These are phyloP conservation scores for Spatholobus suberectus DNA, from an alignment of 306 rosid genomes.

Conservation along the genomic window DNA sequence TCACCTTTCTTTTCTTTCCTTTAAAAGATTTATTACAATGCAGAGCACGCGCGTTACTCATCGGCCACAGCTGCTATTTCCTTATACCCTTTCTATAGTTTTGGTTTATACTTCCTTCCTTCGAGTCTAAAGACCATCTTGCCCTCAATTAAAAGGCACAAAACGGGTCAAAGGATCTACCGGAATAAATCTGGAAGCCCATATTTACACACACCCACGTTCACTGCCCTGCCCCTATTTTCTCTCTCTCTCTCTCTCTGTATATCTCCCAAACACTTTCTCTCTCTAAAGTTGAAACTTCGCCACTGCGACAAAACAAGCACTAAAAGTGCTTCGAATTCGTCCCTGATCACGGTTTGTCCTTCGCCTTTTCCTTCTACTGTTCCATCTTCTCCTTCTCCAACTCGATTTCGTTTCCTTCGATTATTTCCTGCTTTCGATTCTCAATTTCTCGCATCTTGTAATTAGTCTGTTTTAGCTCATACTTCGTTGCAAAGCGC, in stretches of 20 bases:
- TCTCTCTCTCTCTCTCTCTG: slow-evolving; percentile 10
- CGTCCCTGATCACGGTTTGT: slow-evolving; percentile 68
- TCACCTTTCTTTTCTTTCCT: no score
- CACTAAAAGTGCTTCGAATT: slow-evolving; percentile 44
- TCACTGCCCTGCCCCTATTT: slow-evolving; percentile 31
- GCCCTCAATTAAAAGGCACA: slow-evolving; percentile 53
- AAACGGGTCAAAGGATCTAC: slow-evolving; percentile 76
- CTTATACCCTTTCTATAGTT: not conserved
- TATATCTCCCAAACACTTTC: not conserved
- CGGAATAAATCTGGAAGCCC: slow-evolving; percentile 69
- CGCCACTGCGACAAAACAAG: slow-evolving; percentile 44
- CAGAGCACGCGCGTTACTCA: not conserved
- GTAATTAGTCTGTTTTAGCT: slow-evolving; percentile 27
- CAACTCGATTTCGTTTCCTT: not conserved
- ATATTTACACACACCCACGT: slow-evolving; percentile 10
- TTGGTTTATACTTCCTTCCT: not conserved
- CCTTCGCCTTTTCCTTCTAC: not conserved
- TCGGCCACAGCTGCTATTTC: not conserved
- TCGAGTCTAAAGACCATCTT: slow-evolving; percentile 42
- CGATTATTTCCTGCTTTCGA: slow-evolving; percentile 3
- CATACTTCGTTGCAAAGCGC: slow-evolving; percentile 21
- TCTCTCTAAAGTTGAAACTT: slow-evolving; percentile 63
- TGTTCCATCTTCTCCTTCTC: slow-evolving; percentile 36
- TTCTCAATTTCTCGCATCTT: slow-evolving; percentile 23
- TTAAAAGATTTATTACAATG: no score